Evolutionary conservation across 179 eudicot genomes (phyloP).

Genomic region (Gypsophila paniculata): DNA sequence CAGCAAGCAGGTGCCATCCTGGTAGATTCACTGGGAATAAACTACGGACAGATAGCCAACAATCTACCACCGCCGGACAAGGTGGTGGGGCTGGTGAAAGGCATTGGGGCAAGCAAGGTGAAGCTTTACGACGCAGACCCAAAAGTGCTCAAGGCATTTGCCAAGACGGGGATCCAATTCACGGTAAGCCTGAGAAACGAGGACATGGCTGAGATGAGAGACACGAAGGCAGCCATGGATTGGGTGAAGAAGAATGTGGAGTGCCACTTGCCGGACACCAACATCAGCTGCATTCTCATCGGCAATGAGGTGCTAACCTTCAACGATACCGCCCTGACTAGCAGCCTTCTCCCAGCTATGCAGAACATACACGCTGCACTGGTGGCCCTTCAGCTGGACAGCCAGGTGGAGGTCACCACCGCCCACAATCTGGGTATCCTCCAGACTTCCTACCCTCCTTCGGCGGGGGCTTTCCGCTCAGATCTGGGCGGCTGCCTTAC

Average conservation of each 20-base stretch:
- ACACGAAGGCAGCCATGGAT: constrained; percentile 36
- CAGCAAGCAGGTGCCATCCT: background rate
- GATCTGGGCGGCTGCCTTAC: constrained; percentile 40
- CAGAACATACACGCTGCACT: constrained; percentile 57
- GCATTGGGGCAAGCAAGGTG: constrained; percentile 53
- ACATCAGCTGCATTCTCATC: constrained; percentile 56
- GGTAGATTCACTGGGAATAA: constrained; percentile 49
- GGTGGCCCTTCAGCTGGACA: constrained; percentile 33
- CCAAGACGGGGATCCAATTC: constrained; percentile 64
- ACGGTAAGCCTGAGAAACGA: constrained; percentile 61
- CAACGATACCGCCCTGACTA: constrained; percentile 58
- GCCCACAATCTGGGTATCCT: constrained; percentile 61
- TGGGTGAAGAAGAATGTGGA: constrained; percentile 73
- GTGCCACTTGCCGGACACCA: constrained; percentile 52
- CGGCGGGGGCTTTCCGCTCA: constrained; percentile 49
- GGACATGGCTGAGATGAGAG: constrained; percentile 41
- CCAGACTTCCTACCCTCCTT: constrained; percentile 69
- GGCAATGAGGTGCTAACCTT: constrained; percentile 73
- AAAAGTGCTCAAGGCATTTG: constrained; percentile 42
- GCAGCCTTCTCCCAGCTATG: constrained; percentile 70
- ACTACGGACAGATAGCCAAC: constrained; percentile 88
- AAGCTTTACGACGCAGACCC: constrained; percentile 91
- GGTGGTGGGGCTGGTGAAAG: constrained; percentile 52
- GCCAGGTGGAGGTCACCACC: constrained; percentile 58
- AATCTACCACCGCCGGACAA: constrained; percentile 66